Percentiles rank a stretch among this genome's conserved stretches.
These are phyloP conservation scores for Oidiodendron maius DNA, from an alignment of 495 filamentous ascomycete species.

Conservation along the genomic window DNA sequence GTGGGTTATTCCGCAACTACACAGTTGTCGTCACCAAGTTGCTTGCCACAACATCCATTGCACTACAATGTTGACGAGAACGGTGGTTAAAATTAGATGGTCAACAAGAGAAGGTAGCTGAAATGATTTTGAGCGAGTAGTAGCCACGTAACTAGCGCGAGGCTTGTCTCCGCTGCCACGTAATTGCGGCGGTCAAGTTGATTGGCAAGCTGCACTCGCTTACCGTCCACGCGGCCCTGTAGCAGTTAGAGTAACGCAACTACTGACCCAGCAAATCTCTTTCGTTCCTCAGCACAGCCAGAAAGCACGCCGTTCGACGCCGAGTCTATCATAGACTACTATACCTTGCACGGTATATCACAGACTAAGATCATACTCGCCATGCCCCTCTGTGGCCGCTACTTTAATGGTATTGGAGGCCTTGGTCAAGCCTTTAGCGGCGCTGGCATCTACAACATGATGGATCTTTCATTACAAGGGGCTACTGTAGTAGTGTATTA, in stretches of 20 bases:
- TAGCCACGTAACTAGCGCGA: no score
- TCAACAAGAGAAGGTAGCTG: no score
- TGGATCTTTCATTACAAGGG: slow-evolving; percentile 47
- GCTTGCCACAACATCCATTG: no score
- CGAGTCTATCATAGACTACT: slow-evolving; percentile 59
- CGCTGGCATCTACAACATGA: slow-evolving; percentile 75
- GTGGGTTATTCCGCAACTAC: no score
- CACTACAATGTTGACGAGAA: no score
- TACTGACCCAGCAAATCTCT: slow-evolving; percentile 75
- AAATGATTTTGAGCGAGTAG: no score
- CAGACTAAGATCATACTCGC: slow-evolving; percentile 71
- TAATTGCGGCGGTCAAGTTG: no score
- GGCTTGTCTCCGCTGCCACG: no score
- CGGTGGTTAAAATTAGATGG: no score
- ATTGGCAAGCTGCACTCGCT: no score
- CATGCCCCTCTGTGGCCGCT: slow-evolving; percentile 80
- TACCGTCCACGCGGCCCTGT: no score
- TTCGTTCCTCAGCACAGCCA: slow-evolving; percentile 42
- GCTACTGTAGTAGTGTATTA: slow-evolving; percentile 41
- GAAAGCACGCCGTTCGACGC: slow-evolving; percentile 61
- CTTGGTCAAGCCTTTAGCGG: slow-evolving; percentile 62
- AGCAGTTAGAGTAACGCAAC: slow-evolving; percentile 63
- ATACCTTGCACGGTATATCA: slow-evolving; percentile 55
- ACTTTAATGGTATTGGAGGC: slow-evolving; percentile 67
- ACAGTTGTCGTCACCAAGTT: no score